Conservation (phyloP, 306 rosid species). For the Calophaca sinica region DNA sequence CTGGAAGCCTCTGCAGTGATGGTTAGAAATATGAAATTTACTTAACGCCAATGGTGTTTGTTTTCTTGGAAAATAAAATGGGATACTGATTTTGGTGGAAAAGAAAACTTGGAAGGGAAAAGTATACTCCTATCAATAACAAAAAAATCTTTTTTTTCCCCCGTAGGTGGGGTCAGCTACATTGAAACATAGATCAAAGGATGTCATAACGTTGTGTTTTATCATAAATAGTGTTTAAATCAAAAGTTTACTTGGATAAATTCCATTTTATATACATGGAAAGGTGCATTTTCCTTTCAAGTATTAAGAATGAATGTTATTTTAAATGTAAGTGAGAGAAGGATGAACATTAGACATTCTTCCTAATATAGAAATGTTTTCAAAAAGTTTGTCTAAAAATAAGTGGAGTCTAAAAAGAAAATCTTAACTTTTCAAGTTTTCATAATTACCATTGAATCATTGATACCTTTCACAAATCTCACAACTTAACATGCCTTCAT, state of each 20-base stretch:
- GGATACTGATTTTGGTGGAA: conserved; percentile 9
- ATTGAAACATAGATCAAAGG: too few relatives aligned
- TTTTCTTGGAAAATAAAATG: conserved; percentile 9
- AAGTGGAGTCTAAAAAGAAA: background rate
- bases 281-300: conserved; percentile 32
- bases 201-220: too few relatives aligned
- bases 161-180: background rate
- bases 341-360: conserved; percentile 13
- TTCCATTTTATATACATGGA: conserved; percentile 33
- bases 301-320: background rate
- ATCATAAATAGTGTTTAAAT: too few relatives aligned
- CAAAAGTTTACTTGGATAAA: conserved; percentile 5
- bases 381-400: background rate
- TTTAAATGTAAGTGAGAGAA: conserved; percentile 1
- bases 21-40: background rate
- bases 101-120: background rate
- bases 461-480: conserved; percentile 22
- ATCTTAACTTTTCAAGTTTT: conserved; percentile 2
- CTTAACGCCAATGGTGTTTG: background rate
- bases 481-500: conserved; percentile 20
- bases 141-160: too few relatives aligned
- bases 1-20: background rate
- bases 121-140: too few relatives aligned
- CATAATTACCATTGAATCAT: background rate
- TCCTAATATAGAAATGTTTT: background rate